Conservation (phyloP, 768 basidiomycete species). For the Saitozyma sp. region DNA sequence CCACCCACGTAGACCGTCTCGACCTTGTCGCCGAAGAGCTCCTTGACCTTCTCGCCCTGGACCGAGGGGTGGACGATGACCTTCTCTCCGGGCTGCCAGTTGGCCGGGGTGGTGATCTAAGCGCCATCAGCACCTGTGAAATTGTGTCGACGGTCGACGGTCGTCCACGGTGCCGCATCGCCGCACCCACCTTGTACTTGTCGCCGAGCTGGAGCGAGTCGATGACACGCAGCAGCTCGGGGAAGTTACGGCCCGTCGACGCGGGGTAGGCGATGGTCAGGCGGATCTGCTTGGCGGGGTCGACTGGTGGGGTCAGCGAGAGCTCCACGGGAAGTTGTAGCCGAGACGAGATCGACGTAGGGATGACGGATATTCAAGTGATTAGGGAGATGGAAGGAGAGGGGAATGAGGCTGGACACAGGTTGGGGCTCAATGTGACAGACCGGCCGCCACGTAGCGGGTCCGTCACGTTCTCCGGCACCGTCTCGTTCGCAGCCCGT, state of each 20-base stretch:
- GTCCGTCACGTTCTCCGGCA: too few relatives aligned
- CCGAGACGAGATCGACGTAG: too few relatives aligned
- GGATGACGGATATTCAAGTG: too few relatives aligned
- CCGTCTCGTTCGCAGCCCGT: too few relatives aligned
- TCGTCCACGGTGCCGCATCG: too few relatives aligned
- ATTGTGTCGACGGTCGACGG: too few relatives aligned
- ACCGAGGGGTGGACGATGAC: conserved; percentile 81
- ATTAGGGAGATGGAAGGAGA: too few relatives aligned
- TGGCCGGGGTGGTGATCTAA: conserved; percentile 78
- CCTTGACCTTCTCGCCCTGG: conserved; percentile 82
- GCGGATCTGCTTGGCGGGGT: conserved; percentile 93
- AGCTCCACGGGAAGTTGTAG: too few relatives aligned
- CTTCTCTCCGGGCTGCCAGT: conserved; percentile 59
- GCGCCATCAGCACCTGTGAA: neutral
- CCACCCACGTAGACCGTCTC: conserved; percentile 71
- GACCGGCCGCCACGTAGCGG: too few relatives aligned
- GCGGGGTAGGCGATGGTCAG: conserved; percentile 89
- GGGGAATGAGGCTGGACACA: too few relatives aligned
- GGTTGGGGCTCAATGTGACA: too few relatives aligned
- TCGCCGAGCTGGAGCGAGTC: conserved; percentile 86
- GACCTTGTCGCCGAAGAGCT: conserved; percentile 76
- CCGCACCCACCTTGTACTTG: conserved; percentile 51
- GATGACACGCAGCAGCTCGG: conserved; percentile 61
- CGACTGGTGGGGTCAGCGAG: conserved; percentile 59
- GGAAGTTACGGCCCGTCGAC: conserved; percentile 66